Base-by-base conservation (phyloP, 2,329 filamentous ascomycete genomes). In the Curvularia hawaiiensis region DNA sequence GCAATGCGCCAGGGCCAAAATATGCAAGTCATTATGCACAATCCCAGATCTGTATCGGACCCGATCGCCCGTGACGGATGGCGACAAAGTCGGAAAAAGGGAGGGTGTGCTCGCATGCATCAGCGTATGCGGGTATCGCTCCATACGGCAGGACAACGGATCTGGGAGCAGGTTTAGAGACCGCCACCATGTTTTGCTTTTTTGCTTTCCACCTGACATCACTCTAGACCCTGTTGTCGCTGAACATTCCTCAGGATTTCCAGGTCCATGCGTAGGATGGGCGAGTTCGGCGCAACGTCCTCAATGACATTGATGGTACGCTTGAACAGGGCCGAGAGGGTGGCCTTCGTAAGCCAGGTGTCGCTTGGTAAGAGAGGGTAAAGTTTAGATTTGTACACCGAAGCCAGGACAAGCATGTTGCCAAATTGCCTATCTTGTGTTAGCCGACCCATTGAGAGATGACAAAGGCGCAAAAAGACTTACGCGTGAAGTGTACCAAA, bases 351-450 rank as follows among this genome's bases (percentile, higher is more conserved):
- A 8, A 75, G 65, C 52, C 61, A 60, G 16, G 62, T 64, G 24
- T 69, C 50, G 20, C 43, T 46, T 6, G 69, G 70, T 7, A 75
- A 61, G 31, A 67, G 64, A 80, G 77, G 0, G 41, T 65, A 64
- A 7, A 76, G 64, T 8, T 66, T 66, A 46, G 94, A 90, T 60
- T 83, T 85, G 76, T 87, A 93, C 3, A 89, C 90, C 1, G 94
- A 92, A 26, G 91, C 87, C 3, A 99, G 85, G n/a, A 96, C 91
- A 48, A 98, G 82, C 70, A 97, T 86, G 73, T 98, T 98, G 57
- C 95, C 94, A 81, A 96, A 99, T 91, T 99, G 95, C 6, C 93
- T 96, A 16, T 5, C 45, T 58, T 22, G 22, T 35, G 52, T 67
- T 61, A 68, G 56, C 10, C 40, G 49, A 31, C 0, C 18, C 24